Conservation (phyloP, 2,329 filamentous ascomycete species). For the Fusarium fujikuroi region DNA sequence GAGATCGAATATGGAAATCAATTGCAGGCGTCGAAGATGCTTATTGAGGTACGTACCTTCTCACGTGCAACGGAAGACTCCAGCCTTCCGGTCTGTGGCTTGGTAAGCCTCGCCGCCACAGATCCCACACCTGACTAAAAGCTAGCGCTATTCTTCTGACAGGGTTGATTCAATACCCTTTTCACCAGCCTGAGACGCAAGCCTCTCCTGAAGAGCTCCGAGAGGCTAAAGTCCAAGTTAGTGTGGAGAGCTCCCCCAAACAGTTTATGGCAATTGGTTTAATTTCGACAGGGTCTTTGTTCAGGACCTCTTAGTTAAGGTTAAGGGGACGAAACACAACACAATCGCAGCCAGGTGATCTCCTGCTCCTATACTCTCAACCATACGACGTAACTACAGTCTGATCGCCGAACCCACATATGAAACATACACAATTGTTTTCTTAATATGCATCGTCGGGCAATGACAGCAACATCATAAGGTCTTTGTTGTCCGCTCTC, state of each 20-base stretch:
- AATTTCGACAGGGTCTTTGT: constrained; percentile 34
- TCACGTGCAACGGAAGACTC: constrained; percentile 47
- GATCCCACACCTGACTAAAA: not conserved
- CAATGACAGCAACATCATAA: constrained; percentile 33
- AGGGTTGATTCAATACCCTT: not conserved
- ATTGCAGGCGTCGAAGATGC: constrained; percentile 20
- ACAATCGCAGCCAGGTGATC: not conserved
- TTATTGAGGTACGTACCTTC: constrained; percentile 29
- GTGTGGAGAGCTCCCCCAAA: constrained; percentile 33
- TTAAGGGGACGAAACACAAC: constrained; percentile 15
- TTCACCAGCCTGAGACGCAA: constrained; percentile 19
- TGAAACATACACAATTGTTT: not conserved
- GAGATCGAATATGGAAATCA: constrained; percentile 19
- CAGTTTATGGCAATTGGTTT: constrained; percentile 32
- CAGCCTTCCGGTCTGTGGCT: constrained; percentile 18
- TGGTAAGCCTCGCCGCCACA: constrained; percentile 23
- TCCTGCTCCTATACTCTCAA: constrained; percentile 26
- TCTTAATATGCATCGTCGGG: constrained; percentile 5
- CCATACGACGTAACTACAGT: not conserved
- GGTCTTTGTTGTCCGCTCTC: not conserved
- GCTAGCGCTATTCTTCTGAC: constrained; percentile 11
- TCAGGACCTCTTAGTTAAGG: not conserved
- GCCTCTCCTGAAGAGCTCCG: constrained; percentile 25
- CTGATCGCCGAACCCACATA: not conserved
- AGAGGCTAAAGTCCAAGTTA: constrained; percentile 12